Percentiles rank a stretch among this genome's conserved stretches.
phyloP scores from a whole-genome alignment of 225 moss, liverwort and hornwort genomes.

The Lunularia cruciata region DNA sequence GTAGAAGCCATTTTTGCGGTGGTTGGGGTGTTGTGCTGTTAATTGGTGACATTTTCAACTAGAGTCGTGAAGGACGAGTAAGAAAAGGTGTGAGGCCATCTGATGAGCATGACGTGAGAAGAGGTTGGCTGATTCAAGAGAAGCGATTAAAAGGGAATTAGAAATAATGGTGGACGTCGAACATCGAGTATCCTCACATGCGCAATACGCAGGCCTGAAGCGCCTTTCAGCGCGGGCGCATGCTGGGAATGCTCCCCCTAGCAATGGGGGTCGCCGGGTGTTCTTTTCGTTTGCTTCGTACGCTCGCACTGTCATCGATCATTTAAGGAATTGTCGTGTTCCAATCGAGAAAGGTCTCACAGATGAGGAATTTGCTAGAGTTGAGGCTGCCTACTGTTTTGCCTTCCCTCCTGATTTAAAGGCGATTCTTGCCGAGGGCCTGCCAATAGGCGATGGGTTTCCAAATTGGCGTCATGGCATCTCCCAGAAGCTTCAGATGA shows the following conservation, averaged over 20 bases:
- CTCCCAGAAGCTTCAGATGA: conserved; percentile 71
- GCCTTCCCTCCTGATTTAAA: conserved; percentile 87
- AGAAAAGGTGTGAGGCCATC: neutral
- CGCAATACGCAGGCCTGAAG: conserved; percentile 80
- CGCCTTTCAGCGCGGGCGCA: conserved; percentile 80
- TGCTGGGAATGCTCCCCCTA: conserved; percentile 59
- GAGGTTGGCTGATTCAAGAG: neutral
- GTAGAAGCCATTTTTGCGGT: neutral
- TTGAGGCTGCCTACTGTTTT: conserved; percentile 79
- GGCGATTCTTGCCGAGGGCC: conserved; percentile 83
- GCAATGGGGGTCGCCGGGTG: conserved; percentile 68
- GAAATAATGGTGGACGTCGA: conserved; percentile 83
- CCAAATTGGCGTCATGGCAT: conserved; percentile 84
- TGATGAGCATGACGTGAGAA: conserved; percentile 27
- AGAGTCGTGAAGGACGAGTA: neutral
- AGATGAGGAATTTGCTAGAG: conserved; percentile 79
- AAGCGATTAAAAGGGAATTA: neutral
- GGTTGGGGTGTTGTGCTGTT: neutral
- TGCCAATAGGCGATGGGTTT: conserved; percentile 79
- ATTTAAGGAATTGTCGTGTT: conserved; percentile 65
- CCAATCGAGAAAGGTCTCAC: conserved; percentile 76
- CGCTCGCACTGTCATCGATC: conserved; percentile 82
- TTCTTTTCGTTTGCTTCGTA: conserved; percentile 91
- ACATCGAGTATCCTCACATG: conserved; percentile 56
- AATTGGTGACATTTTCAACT: neutral